Percentiles rank a stretch among this genome's conserved stretches.
phyloP scores from a whole-genome alignment of 345 rosid species.

The Acer campestre region DNA sequence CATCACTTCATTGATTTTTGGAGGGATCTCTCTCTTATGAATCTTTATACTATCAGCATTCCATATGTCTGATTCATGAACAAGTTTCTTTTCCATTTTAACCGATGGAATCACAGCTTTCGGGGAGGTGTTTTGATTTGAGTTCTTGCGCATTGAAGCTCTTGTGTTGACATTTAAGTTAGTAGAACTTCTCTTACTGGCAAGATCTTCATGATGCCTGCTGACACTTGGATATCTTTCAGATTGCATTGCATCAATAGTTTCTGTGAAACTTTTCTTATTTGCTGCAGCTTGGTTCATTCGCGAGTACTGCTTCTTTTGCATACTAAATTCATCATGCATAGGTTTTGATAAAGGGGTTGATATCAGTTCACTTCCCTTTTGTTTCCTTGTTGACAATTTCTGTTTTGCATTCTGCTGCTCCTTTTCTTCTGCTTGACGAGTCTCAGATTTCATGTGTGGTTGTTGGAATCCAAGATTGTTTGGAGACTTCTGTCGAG shows the following conservation, averaged over 20 bases:
- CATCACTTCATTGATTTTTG: constrained; percentile 42
- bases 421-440: constrained; percentile 26
- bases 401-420: constrained; percentile 39
- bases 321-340: constrained; percentile 27
- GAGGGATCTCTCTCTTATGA: constrained; percentile 32
- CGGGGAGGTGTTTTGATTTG: constrained; percentile 15
- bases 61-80: constrained; percentile 22
- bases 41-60: constrained; percentile 32
- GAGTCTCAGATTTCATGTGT: constrained; percentile 26
- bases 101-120: constrained; percentile 14
- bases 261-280: constrained; percentile 37
- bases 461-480: constrained; percentile 30
- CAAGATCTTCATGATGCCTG: constrained; percentile 25
- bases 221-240: constrained; percentile 23
- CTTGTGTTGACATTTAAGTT: constrained; percentile 20
- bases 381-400: constrained; percentile 32
- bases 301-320: constrained; percentile 31
- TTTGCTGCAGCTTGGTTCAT: constrained; percentile 34
- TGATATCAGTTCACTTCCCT: constrained; percentile 28
- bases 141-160: constrained; percentile 23
- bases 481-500: constrained; percentile 31
- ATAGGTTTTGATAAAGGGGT: constrained; percentile 28
- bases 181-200: constrained; percentile 18
- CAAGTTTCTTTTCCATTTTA: constrained; percentile 31
- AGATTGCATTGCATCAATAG: constrained; percentile 23